Base-by-base conservation (phyloP, 305 asterid genomes). In the Rubia tinctorum region DNA sequence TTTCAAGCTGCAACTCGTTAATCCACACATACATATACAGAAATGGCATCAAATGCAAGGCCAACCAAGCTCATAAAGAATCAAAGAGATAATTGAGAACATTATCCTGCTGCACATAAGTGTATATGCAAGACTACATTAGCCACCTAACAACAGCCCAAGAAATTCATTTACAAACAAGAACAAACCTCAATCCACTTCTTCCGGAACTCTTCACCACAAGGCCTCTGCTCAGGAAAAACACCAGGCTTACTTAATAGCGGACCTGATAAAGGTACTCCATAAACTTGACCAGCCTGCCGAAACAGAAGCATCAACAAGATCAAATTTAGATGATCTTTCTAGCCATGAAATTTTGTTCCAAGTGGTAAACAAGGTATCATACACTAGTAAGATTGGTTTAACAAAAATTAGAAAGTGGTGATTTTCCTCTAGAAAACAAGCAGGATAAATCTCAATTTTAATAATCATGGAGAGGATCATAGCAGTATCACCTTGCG, bases 251-350 rank as follows among this genome's bases (percentile, higher is more conserved):
- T 93, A 76, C 85, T 80, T 83, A 95, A 77, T 34, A 91, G 79
- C 22, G 86, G 69, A 80, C 98, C 97, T 76, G 96, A 88, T 80
- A 95, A 97, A 69, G 98, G 92, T 78, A 93, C 90, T 80, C 97
- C 99, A 83, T 93, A 95, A 71, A 95, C 96, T 82, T 95, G 99
- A 44, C 98, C 99, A 8, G 97, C 99, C 99, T 95, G 91, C 79
- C 67, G 79, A 51, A 77, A 39, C 64, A 80, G 58, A 49, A 74
- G 69, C 56, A 80, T 63, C 60, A 49, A 59, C 69, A 73, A 71
- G 72, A 62, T 68, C 73, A 61, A 76, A 45, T 20, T 78, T 53
- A 39, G 20, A 39, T 30, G 23, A 68, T 66, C 47, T 61, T 30
- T 51, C 27, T 71, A 10, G 44, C 56, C 65, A 45, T 22, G 25